Evolutionary conservation across 225 moss, liverwort and hornwort species (phyloP).

Genomic region (Sphagnum contortum): DNA sequence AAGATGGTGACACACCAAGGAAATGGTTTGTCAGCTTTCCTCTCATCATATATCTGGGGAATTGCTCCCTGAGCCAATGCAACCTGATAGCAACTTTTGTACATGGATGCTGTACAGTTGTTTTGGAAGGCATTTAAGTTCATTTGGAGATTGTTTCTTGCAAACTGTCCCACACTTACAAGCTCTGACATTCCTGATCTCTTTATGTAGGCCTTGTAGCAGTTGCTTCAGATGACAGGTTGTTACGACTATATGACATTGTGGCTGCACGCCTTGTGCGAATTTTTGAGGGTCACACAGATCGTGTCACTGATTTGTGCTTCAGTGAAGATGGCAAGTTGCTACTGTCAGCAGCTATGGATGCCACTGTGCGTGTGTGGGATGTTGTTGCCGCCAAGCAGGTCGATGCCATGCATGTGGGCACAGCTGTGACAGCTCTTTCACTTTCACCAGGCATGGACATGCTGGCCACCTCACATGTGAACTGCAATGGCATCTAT

Average conservation of each 20-base stretch:
- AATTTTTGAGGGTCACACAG: slow-evolving; percentile 73
- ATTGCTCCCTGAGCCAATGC: too few species aligned
- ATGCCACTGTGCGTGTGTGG: slow-evolving; percentile 83
- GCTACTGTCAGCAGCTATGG: slow-evolving; percentile 85
- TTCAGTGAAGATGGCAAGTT: slow-evolving; percentile 97
- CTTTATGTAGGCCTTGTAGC: slow-evolving; percentile 51
- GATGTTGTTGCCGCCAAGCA: slow-evolving; percentile 84
- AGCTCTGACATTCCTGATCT: neutral
- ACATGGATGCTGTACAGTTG: too few species aligned
- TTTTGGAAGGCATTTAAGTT: too few species aligned
- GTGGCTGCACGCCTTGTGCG: slow-evolving; percentile 72
- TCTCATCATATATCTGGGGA: too few species aligned
- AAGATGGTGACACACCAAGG: slow-evolving; percentile 68
- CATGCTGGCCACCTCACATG: slow-evolving; percentile 87
- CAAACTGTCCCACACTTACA: too few species aligned
- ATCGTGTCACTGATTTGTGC: slow-evolving; percentile 84
- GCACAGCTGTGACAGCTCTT: slow-evolving; percentile 74
- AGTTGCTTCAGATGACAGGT: slow-evolving; percentile 78
- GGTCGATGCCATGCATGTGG: slow-evolving; percentile 74
- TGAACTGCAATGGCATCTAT: slow-evolving; percentile 89
- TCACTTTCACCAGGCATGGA: slow-evolving; percentile 94
- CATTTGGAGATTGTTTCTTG: too few species aligned
- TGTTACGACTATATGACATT: slow-evolving; percentile 73
- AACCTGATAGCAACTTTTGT: too few species aligned
- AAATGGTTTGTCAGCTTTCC: slow-evolving; percentile 41